Evolutionary conservation across 768 basidiomycete genomes (phyloP).

Genomic region (Leccinum incarnatum): DNA sequence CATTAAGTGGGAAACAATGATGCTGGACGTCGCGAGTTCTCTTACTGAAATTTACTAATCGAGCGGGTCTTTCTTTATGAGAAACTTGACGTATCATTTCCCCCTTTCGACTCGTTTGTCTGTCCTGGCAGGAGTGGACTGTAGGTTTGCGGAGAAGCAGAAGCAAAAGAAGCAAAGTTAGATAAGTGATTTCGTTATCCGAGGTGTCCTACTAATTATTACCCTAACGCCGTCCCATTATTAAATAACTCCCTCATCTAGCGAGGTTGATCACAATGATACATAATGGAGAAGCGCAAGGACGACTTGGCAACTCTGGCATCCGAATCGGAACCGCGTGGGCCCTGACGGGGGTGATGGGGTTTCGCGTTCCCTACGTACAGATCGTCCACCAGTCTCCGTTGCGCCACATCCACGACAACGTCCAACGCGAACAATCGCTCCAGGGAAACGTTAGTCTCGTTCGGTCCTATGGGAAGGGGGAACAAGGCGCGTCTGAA

Average conservation of each 20-base stretch:
- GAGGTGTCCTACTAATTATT: slow-evolving; percentile 60
- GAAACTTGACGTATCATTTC: slow-evolving; percentile 14
- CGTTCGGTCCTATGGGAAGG: neutral
- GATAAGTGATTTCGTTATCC: slow-evolving; percentile 89
- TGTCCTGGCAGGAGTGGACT: neutral
- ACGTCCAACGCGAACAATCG: neutral
- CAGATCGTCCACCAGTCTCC: neutral
- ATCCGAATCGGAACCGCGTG: neutral
- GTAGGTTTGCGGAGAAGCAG: slow-evolving; percentile 1
- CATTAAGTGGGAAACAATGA: slow-evolving; percentile 66
- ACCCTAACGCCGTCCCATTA: slow-evolving; percentile 78
- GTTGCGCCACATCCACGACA: neutral
- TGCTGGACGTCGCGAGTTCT: slow-evolving; percentile 39
- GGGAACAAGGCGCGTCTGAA: neutral
- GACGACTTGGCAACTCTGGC: neutral
- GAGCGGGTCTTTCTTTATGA: slow-evolving; percentile 69
- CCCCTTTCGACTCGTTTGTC: neutral
- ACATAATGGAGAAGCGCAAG: slow-evolving; percentile 52
- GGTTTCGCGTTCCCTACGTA: neutral
- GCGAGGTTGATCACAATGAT: slow-evolving; percentile 91
- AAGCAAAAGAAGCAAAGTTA: slow-evolving; percentile 38
- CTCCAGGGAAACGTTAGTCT: neutral
- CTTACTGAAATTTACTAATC: slow-evolving; percentile 62
- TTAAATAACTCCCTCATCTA: slow-evolving; percentile 95
- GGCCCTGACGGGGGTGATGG: neutral